Conservation (phyloP, 1,284 basidiomycete species). For the Trametes versicolor region DNA sequence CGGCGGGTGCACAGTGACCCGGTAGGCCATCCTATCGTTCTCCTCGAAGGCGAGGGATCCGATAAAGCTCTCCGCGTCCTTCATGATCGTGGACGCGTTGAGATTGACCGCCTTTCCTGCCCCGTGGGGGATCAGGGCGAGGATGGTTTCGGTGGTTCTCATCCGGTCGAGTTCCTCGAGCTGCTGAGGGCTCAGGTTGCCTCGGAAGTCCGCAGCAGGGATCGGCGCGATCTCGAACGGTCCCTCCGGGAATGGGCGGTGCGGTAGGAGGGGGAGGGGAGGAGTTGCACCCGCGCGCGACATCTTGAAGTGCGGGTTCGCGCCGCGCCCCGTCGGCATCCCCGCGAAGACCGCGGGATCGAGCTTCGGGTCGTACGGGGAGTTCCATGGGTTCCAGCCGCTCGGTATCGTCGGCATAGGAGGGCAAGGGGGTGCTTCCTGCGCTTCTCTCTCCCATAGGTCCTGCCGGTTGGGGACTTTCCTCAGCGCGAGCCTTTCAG, state of each 20-base stretch:
- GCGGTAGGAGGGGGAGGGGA: not conserved
- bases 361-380: not conserved
- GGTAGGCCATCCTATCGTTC: not conserved
- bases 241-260: slow-evolving; percentile 14
- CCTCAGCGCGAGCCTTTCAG: not conserved
- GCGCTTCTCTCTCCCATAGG: slow-evolving; percentile 2
- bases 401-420: not conserved
- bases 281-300: not conserved
- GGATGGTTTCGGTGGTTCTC: not conserved
- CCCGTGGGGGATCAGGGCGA: slow-evolving; percentile 9
- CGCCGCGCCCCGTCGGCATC: not conserved
- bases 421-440: not conserved
- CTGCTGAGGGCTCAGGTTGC: not conserved
- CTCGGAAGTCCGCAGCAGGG: not conserved
- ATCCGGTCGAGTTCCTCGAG: not conserved
- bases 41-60: slow-evolving; percentile 1
- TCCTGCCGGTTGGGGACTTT: slow-evolving; percentile 5
- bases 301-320: slow-evolving; percentile 9
- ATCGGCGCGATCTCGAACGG: slow-evolving; percentile 6
- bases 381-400: not conserved
- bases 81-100: not conserved
- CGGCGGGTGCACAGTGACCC: not conserved
- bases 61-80: not conserved
- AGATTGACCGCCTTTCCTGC: slow-evolving; percentile 4
- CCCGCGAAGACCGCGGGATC: not conserved